These are phyloP conservation scores for Arthrobotrys musiformis DNA, from an alignment of 2,329 filamentous ascomycete genomes.

Conservation along the genomic window DNA sequence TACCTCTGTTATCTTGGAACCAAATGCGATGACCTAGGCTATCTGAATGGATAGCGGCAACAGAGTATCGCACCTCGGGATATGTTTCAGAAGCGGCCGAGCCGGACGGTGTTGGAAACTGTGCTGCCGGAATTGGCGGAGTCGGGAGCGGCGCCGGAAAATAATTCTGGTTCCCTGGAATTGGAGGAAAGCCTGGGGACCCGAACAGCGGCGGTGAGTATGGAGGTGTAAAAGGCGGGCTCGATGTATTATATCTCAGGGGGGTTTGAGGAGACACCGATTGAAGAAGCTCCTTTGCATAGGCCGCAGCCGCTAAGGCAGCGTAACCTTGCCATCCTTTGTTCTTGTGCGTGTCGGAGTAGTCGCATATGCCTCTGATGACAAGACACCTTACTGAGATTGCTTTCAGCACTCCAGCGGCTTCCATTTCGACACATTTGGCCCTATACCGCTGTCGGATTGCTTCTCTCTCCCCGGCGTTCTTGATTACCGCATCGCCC, in stretches of 20 bases:
- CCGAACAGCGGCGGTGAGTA: too few relatives aligned
- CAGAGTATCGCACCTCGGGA: not conserved
- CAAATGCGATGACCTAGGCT: not conserved
- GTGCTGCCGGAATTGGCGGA: too few relatives aligned
- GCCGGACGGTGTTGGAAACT: not conserved
- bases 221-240: not conserved
- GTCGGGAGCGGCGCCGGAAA: too few relatives aligned
- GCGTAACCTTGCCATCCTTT: conserved; percentile 25
- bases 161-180: too few relatives aligned
- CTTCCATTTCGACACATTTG: conserved; percentile 19
- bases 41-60: not conserved
- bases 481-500: conserved; percentile 18
- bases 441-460: not conserved
- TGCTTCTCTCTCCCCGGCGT: not conserved
- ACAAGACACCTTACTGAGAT: not conserved
- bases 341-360: conserved; percentile 24
- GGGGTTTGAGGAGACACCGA: not conserved
- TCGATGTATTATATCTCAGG: not conserved
- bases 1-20: conserved; percentile 15
- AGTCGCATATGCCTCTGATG: conserved; percentile 31
- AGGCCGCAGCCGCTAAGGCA: conserved; percentile 4
- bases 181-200: too few relatives aligned
- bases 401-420: not conserved
- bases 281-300: conserved; percentile 5
- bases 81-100: not conserved